These are phyloP conservation scores for Gelatoporia subvermispora DNA, from an alignment of 768 basidiomycete species.

Conservation along the genomic window DNA sequence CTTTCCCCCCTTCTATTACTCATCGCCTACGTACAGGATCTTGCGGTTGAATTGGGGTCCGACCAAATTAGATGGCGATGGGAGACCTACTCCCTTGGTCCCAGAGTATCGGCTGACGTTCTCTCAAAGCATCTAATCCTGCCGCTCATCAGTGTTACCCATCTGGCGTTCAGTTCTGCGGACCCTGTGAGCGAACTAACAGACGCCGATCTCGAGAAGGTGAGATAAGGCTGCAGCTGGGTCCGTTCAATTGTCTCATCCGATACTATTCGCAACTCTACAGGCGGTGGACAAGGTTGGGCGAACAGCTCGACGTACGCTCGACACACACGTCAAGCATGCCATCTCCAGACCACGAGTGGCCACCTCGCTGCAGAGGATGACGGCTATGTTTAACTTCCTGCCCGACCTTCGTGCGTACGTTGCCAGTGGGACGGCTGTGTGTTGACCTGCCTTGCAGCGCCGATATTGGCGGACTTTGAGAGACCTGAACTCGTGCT, in stretches of 20 bases:
- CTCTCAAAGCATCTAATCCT: conserved; percentile 75
- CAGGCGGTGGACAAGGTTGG: conserved; percentile 70
- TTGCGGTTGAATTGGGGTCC: conserved; percentile 57
- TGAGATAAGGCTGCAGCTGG: conserved; percentile 18
- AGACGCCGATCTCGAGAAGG: conserved; percentile 63
- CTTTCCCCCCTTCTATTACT: conserved; percentile 11
- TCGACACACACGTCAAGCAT: conserved; percentile 71
- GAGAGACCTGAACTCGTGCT: conserved; percentile 40
- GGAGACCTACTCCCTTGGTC: conserved; percentile 65
- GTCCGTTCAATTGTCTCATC: conserved; percentile 5
- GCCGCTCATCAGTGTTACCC: conserved; percentile 67
- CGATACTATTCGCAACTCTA: conserved; percentile 1
- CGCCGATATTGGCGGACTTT: conserved; percentile 43
- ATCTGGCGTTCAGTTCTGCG: conserved; percentile 61
- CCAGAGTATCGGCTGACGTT: conserved; percentile 62
- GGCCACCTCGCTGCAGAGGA: conserved; percentile 61
- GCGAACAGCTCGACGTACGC: conserved; percentile 59
- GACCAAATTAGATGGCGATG: conserved; percentile 72
- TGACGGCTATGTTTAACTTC: conserved; percentile 71
- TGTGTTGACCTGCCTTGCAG: conserved; percentile 29
- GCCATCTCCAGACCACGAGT: conserved; percentile 64
- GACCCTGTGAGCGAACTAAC: conserved; percentile 53
- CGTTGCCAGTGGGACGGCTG: conserved; percentile 7
- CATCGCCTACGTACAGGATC: conserved; percentile 42
- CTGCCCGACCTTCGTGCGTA: conserved; percentile 59